Evolutionary conservation across 768 basidiomycete species (phyloP).

Genomic region (Russula sp.): DNA sequence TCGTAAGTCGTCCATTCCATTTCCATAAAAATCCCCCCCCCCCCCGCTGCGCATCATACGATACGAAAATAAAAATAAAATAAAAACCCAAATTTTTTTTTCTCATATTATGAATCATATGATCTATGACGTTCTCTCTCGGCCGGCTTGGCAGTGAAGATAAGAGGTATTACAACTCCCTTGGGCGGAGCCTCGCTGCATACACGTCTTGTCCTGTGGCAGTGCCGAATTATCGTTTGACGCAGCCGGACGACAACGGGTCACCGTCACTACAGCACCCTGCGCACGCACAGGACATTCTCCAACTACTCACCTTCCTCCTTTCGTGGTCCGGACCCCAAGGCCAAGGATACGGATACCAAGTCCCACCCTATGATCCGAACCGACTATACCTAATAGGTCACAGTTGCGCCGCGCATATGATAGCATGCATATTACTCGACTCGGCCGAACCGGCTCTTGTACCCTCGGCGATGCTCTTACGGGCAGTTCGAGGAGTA

Average conservation of each 20-base stretch:
- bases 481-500: conserved; percentile 50
- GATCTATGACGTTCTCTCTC: no score
- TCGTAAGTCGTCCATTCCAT: conserved; percentile 58
- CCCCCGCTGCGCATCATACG: background rate
- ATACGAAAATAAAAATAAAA: no score
- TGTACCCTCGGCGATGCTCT: conserved; percentile 44
- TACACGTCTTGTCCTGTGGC: conserved; percentile 57
- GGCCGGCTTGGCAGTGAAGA: conserved; percentile 56
- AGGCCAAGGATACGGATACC: conserved; percentile 5
- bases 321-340: conserved; percentile 42
- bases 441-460: conserved; percentile 47
- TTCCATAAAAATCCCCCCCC: no score
- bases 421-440: conserved; percentile 68
- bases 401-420: conserved; percentile 83
- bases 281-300: conserved; percentile 62
- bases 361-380: conserved; percentile 40
- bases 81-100: no score
- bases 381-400: conserved; percentile 58
- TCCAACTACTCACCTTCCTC: conserved; percentile 60
- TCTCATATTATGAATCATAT: no score
- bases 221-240: conserved; percentile 77
- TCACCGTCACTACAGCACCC: conserved; percentile 75
- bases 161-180: conserved; percentile 54
- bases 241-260: conserved; percentile 40
- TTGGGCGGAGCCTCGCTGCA: conserved; percentile 53